Evolutionary conservation across 23 red algal genomes (phyloP), one percentile per base, ranked within the genome.

Genomic region (Gracilaria caudata): DNA sequence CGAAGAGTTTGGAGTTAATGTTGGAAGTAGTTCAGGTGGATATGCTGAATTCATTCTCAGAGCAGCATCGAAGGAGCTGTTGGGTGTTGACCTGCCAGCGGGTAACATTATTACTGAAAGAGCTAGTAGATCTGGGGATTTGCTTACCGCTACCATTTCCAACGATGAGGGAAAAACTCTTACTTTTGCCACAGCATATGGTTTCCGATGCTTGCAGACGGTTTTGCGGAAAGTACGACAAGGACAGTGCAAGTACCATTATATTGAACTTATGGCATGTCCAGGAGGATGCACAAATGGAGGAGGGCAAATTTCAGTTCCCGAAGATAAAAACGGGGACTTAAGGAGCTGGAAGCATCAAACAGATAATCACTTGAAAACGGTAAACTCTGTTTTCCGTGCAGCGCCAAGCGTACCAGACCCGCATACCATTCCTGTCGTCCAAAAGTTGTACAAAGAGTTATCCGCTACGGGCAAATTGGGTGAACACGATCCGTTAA

Each of bases 191-290:
- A 80, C 61, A 32, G 95, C 90, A 0, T 98, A 98, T 54, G 95
- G 95, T 37, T 98, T 94, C 61, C 90, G 92, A 32, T 90, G 92
- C 64, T 77, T 98, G 36, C 95, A 98, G 61, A 98, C 87, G 51
- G 59, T 98, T 41, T 77, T 94, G 83, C 95, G 95, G 11, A 86
- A 89, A 37, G 28, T 93, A 17, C 86, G 86, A 32, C 39, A 47
- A 51, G 90, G 78, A 24, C 23, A 61, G 14, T 79, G 64, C 36
- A 25, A 20, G 72, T 98, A 90, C 29, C 28, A 98, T 40, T 98
- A 90, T 66, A 83, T 98, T 32, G 95, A 98, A 76, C 68, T 98
- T 32, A 94, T 98, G 90, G 87, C 95, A 51, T 98, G 95, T 78
- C 90, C 90, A 20, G 81, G 82, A 36, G 95, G 95, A 43, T 98